phyloP scores from a whole-genome alignment of 441 rosid species.

The Erodium chrysanthum region DNA sequence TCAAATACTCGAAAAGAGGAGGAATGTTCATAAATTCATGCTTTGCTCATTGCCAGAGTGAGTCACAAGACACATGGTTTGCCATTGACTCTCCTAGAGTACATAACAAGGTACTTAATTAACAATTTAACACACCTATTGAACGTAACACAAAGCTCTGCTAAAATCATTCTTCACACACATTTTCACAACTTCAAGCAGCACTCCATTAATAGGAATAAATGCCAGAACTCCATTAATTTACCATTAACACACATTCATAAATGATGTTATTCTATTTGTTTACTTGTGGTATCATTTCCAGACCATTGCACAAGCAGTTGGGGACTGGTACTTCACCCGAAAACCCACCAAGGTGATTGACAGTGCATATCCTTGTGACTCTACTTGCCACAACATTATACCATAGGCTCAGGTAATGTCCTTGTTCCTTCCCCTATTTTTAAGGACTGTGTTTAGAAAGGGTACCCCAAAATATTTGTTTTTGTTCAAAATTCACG shows the following conservation, averaged over 20 bases:
- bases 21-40: slow-evolving; percentile 67
- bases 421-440: background rate
- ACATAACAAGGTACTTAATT: slow-evolving; percentile 34
- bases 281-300: background rate
- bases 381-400: slow-evolving; percentile 52
- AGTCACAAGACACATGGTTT: slow-evolving; percentile 57
- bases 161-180: background rate
- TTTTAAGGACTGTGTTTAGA: too few relatives aligned
- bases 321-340: slow-evolving; percentile 64
- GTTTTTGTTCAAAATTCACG: too few relatives aligned
- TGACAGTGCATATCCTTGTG: slow-evolving; percentile 59
- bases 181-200: too few relatives aligned
- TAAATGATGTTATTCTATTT: background rate
- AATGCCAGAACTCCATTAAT: too few relatives aligned
- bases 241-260: too few relatives aligned
- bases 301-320: slow-evolving; percentile 52
- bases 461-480: too few relatives aligned
- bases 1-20: slow-evolving; percentile 29
- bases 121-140: background rate
- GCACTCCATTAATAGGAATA: background rate
- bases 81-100: slow-evolving; percentile 48
- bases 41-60: slow-evolving; percentile 72
- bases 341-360: slow-evolving; percentile 38
- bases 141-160: background rate
- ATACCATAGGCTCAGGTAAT: slow-evolving; percentile 36